Conservation (phyloP, 257 asterid genomes). For the Nicotiana noctiflora region DNA sequence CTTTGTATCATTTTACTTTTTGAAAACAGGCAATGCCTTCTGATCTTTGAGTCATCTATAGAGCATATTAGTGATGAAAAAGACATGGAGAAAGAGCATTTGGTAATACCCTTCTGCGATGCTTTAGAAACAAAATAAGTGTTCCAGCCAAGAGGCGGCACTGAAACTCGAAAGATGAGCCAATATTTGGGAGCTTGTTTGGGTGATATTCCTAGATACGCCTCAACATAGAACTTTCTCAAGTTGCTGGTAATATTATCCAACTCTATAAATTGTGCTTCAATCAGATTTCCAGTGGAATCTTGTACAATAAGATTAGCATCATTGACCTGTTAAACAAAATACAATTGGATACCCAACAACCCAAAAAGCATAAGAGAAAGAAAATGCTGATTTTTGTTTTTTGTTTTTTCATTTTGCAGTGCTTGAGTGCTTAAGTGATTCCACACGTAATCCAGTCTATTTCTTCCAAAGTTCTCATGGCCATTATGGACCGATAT, state of each 20-base stretch:
- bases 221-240: conserved; percentile 59
- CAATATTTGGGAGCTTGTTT: conserved; percentile 49
- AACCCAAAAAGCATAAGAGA: not conserved
- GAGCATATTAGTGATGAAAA: not conserved
- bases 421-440: not conserved
- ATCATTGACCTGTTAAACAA: conserved; percentile 51
- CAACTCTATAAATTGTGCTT: conserved; percentile 52
- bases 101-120: conserved; percentile 35
- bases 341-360: not conserved
- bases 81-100: not conserved
- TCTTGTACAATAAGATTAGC: conserved; percentile 54
- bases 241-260: conserved; percentile 51
- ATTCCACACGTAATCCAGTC: not conserved
- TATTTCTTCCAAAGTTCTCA: not conserved
- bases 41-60: not conserved
- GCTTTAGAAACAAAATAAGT: conserved; percentile 57
- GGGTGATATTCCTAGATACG: conserved; percentile 58
- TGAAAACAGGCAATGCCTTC: not conserved
- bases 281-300: conserved; percentile 39
- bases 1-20: not conserved
- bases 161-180: conserved; percentile 60
- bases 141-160: conserved; percentile 72
- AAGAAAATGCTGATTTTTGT: not conserved
- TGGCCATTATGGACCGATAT: not conserved
- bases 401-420: not conserved